A percentile compares a stretch with the other conserved stretches of the same genome.
phyloP scores from a whole-genome alignment of 2,329 filamentous ascomycete genomes.

The Endoconidiophora laricicola region DNA sequence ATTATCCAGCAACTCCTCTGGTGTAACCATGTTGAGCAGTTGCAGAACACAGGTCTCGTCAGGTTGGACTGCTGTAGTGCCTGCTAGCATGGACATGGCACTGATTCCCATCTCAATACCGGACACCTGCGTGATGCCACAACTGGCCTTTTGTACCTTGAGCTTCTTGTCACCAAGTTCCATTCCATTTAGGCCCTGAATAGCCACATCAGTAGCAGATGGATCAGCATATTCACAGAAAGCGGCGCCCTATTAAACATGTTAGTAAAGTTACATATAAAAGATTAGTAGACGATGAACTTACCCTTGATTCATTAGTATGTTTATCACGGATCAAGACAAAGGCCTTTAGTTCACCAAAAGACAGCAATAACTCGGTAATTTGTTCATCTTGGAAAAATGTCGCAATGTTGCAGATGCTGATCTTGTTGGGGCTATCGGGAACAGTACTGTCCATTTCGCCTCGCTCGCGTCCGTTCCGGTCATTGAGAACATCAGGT shows the following conservation, averaged over 20 bases:
- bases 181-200: slow-evolving; percentile 86
- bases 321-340: slow-evolving; percentile 72
- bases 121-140: slow-evolving; percentile 82
- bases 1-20: slow-evolving; percentile 81
- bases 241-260: slow-evolving; percentile 57
- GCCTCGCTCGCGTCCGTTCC: slow-evolving; percentile 56
- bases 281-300: slow-evolving; percentile 19
- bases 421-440: slow-evolving; percentile 90
- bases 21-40: slow-evolving; percentile 94
- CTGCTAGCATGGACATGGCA: slow-evolving; percentile 93
- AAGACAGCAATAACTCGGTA: slow-evolving; percentile 72
- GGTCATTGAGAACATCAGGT: slow-evolving; percentile 52
- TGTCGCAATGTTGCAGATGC: slow-evolving; percentile 71
- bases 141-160: slow-evolving; percentile 75
- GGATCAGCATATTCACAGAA: slow-evolving; percentile 90
- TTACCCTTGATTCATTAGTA: slow-evolving; percentile 74
- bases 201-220: slow-evolving; percentile 58
- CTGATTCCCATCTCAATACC: slow-evolving; percentile 92
- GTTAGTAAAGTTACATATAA: slow-evolving; percentile 18
- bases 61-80: slow-evolving; percentile 62
- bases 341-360: slow-evolving; percentile 87
- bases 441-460: slow-evolving; percentile 66
- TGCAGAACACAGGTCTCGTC: slow-evolving; percentile 77
- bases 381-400: slow-evolving; percentile 88
- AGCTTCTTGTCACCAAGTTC: slow-evolving; percentile 75